These are phyloP conservation scores for Phytophthora pistaciae DNA, from an alignment of 352 stramenopile species.

Conservation along the genomic window DNA sequence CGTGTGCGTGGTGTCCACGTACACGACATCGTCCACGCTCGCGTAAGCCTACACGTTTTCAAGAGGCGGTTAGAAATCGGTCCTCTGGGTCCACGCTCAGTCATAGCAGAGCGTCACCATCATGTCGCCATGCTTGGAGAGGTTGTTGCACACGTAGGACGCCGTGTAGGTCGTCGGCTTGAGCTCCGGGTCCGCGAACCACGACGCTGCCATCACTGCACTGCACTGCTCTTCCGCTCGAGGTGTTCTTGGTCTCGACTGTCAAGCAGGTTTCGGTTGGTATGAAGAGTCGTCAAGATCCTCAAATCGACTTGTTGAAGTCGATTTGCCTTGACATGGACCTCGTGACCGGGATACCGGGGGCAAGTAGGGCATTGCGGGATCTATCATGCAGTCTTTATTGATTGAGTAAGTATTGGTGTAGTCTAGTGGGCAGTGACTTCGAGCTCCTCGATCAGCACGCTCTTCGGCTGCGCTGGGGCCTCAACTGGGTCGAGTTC, in stretches of 20 bases:
- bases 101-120: constrained; percentile 32
- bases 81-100: not conserved
- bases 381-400: constrained; percentile 31
- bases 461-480: constrained; percentile 13
- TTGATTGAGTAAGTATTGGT: constrained; percentile 15
- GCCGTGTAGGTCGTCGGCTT: constrained; percentile 50
- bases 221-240: constrained; percentile 6
- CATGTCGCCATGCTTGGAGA: constrained; percentile 56
- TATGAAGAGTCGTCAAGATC: constrained; percentile 27
- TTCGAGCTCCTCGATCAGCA: constrained; percentile 45
- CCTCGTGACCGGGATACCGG: not conserved
- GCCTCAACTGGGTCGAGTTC: constrained; percentile 6
- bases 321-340: not conserved
- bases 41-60: constrained; percentile 46
- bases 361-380: not conserved
- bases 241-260: not conserved
- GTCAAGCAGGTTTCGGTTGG: constrained; percentile 20
- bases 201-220: constrained; percentile 47
- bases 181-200: constrained; percentile 57
- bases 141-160: constrained; percentile 66
- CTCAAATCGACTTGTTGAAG: constrained; percentile 1
- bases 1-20: constrained; percentile 51
- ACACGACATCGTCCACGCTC: constrained; percentile 54
- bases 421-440: constrained; percentile 22
- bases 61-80: constrained; percentile 3